Evolutionary conservation across 2,329 filamentous ascomycete genomes (phyloP).

Genomic region (Aaosphaeria arxii): DNA sequence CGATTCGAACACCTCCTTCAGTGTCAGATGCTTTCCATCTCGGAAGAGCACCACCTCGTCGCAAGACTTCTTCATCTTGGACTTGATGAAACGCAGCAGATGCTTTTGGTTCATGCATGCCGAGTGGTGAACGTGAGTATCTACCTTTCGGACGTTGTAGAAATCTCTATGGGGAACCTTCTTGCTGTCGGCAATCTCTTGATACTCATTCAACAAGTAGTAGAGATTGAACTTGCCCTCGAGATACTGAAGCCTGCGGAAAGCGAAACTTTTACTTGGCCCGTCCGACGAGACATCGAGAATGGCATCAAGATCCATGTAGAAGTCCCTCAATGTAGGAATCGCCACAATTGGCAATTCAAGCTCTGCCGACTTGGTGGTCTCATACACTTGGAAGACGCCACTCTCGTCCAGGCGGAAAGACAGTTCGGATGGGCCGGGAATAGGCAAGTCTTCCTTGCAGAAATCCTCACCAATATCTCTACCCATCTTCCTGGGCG

Average conservation of each 20-base stretch:
- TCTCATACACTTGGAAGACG: conserved; percentile 90
- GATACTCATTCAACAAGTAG: conserved; percentile 89
- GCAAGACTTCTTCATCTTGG: conserved; percentile 98
- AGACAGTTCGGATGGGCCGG: conserved; percentile 65
- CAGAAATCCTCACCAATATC: conserved; percentile 92
- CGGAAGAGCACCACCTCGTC: conserved; percentile 91
- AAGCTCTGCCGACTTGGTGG: conserved; percentile 57
- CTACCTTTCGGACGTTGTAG: conserved; percentile 97
- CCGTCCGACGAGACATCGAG: conserved; percentile 90
- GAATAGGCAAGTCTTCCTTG: conserved; percentile 74
- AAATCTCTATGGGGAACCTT: conserved; percentile 97
- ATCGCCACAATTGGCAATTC: conserved; percentile 73
- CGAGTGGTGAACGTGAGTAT: conserved; percentile 98
- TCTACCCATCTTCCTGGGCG: conserved; percentile 78
- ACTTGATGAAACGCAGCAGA: conserved; percentile 96
- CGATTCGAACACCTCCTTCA: conserved; percentile 92
- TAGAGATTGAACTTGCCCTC: conserved; percentile 98
- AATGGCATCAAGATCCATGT: conserved; percentile 87
- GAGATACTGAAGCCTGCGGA: conserved; percentile 87
- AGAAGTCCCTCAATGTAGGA: conserved; percentile 92
- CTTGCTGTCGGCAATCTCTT: conserved; percentile 97
- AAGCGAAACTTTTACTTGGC: conserved; percentile 95
- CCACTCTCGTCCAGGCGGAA: conserved; percentile 80
- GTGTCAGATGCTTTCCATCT: conserved; percentile 86
- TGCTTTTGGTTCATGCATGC: conserved; percentile 99